Evolutionary conservation across 164 flowering plant species (phyloP).

Genomic region (Nymphaea thermarum): DNA sequence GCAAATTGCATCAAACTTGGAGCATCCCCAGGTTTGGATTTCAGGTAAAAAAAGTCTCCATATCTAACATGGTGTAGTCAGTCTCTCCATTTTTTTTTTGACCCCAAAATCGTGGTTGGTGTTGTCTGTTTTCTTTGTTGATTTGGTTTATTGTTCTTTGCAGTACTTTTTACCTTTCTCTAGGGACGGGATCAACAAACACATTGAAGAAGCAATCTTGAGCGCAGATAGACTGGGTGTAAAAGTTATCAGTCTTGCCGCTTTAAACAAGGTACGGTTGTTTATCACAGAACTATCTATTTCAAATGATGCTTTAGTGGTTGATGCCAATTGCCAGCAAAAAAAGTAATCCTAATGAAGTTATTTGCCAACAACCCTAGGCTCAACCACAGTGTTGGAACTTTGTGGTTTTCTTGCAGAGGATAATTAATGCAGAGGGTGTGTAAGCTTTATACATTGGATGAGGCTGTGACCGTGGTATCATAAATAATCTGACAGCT

Average conservation of each 20-base stretch:
- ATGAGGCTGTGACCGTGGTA: no score
- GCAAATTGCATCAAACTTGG: conserved; percentile 66
- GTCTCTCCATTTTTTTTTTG: neutral
- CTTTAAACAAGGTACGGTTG: conserved; percentile 68
- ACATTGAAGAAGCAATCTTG: conserved; percentile 75
- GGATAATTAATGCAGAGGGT: no score
- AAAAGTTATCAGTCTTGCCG: conserved; percentile 88
- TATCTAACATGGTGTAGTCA: neutral
- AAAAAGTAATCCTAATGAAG: no score
- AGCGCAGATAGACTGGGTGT: conserved; percentile 72
- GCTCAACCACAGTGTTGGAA: no score
- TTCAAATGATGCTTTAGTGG: no score
- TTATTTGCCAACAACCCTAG: no score
- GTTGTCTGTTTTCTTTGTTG: neutral
- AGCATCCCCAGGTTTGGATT: conserved; percentile 78
- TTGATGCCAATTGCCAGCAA: no score
- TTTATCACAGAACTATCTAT: no score
- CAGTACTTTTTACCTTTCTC: conserved; percentile 95
- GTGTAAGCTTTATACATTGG: no score
- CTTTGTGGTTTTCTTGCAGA: no score
- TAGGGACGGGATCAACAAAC: conserved; percentile 59
- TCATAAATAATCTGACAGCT: no score
- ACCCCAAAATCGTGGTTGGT: neutral
- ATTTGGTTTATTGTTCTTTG: neutral
- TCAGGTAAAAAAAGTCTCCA: conserved; percentile 39